These are phyloP conservation scores for Aspergillus ochraceoroseus DNA, from an alignment of 2,329 filamentous ascomycete genomes.

Conservation along the genomic window DNA sequence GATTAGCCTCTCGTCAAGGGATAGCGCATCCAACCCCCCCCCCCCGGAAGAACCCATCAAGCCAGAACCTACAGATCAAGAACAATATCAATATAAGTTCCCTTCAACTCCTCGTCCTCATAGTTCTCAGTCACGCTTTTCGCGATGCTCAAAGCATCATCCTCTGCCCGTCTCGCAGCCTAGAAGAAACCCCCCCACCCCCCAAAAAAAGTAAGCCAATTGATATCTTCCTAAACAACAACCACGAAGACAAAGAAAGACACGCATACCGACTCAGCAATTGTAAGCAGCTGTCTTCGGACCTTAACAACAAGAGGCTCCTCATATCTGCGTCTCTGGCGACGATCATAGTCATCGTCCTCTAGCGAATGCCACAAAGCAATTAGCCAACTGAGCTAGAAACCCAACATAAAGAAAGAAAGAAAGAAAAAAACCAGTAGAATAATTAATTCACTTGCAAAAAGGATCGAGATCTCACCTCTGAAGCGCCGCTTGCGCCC, in stretches of 20 bases:
- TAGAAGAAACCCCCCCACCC: too few species aligned
- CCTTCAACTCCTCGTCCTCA: conserved; percentile 74
- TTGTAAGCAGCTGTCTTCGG: conserved; percentile 70
- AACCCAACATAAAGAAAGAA: neutral
- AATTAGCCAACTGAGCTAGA: too few species aligned
- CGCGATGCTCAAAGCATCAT: conserved; percentile 70
- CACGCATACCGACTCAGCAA: conserved; percentile 65
- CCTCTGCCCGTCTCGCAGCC: conserved; percentile 69
- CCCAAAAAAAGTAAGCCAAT: too few species aligned
- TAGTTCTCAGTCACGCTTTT: conserved; percentile 74
- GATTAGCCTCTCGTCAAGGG: too few species aligned
- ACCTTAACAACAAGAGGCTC: conserved; percentile 66
- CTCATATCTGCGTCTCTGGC: conserved; percentile 68
- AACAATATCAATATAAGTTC: conserved; percentile 66
- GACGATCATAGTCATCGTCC: conserved; percentile 70
- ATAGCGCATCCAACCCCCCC: too few species aligned
- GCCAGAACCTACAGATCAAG: conserved; percentile 64
- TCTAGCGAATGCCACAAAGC: conserved; percentile 44
- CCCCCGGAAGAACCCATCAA: too few species aligned
- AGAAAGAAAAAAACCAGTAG: neutral
- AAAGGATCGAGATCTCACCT: conserved; percentile 51
- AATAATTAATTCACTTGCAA: neutral
- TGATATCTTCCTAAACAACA: too few species aligned
- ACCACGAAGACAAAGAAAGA: too few species aligned
- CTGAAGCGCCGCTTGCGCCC: conserved; percentile 70